Conservation (phyloP, 805 yeast genomes). For the Cyberlindnera lachancei region DNA sequence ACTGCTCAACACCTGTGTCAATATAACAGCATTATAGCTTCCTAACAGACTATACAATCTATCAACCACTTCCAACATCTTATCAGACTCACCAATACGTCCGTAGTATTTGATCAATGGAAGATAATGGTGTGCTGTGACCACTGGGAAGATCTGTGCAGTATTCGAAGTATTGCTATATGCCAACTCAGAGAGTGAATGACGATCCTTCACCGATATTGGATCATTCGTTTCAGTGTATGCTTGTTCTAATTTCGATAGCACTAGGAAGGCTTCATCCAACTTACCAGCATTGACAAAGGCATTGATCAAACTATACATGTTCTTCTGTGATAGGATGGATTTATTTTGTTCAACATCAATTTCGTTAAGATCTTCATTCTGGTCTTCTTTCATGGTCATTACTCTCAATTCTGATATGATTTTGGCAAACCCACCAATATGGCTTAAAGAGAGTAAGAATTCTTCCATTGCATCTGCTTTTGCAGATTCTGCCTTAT, state of each 20-base stretch:
- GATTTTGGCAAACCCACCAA: conserved; percentile 9
- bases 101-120: conserved; percentile 31
- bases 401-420: conserved; percentile 8
- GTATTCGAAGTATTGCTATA: no score
- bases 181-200: no score
- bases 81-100: conserved; percentile 17
- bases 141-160: conserved; percentile 31
- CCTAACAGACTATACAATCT: conserved; percentile 26
- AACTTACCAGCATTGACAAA: conserved; percentile 19
- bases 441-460: conserved; percentile 13
- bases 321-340: conserved; percentile 17
- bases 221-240: conserved; percentile 12
- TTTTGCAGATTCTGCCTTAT: conserved; percentile 13
- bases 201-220: conserved; percentile 1
- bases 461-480: conserved; percentile 14
- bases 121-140: conserved; percentile 34
- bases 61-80: conserved; percentile 24
- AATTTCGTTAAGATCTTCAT: no score
- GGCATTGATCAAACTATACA: conserved; percentile 21
- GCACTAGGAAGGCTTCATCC: conserved; percentile 25
- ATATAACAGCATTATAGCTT: conserved; percentile 27
- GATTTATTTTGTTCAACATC: conserved; percentile 5
- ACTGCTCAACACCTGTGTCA: conserved; percentile 31
- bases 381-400: no score
- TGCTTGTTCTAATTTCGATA: conserved; percentile 26